Percentiles rank a stretch among this genome's conserved stretches.
Evolutionary conservation across 495 filamentous ascomycete genomes (phyloP).

Genomic region (Neohortaea acidophila): DNA sequence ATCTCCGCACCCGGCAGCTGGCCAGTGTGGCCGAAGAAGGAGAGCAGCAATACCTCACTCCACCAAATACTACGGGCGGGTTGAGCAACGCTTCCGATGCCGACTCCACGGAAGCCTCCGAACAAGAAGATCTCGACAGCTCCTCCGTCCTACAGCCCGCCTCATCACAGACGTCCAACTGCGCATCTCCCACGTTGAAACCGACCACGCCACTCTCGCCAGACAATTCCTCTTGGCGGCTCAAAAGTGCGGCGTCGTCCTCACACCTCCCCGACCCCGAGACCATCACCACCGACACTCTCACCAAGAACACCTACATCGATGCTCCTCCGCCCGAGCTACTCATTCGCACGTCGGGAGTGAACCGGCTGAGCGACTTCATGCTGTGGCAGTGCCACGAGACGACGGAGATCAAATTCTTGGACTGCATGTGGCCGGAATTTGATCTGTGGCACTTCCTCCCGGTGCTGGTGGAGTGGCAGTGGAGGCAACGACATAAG

Average conservation of each 20-base stretch:
- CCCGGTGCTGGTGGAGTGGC: slow-evolving; percentile 84
- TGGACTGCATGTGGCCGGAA: slow-evolving; percentile 89
- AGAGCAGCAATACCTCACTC: slow-evolving; percentile 1
- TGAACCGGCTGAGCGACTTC: slow-evolving; percentile 84
- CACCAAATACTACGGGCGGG: neutral
- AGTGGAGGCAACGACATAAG: slow-evolving; percentile 41
- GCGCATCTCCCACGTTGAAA: slow-evolving; percentile 22
- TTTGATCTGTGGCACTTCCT: slow-evolving; percentile 92
- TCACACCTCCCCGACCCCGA: slow-evolving; percentile 49
- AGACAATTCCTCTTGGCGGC: slow-evolving; percentile 13
- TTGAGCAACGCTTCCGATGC: slow-evolving; percentile 18
- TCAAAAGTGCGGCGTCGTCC: slow-evolving; percentile 3
- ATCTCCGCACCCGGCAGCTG: slow-evolving; percentile 47
- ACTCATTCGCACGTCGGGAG: slow-evolving; percentile 77
- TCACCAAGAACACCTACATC: slow-evolving; percentile 72
- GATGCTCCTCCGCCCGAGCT: slow-evolving; percentile 76
- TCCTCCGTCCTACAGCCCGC: slow-evolving; percentile 8
- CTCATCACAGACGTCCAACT: slow-evolving; percentile 24
- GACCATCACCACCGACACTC: slow-evolving; percentile 63
- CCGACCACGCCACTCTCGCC: slow-evolving; percentile 17
- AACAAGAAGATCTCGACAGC: slow-evolving; percentile 16
- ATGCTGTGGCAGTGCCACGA: slow-evolving; percentile 98
- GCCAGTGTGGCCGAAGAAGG: slow-evolving; percentile 26
- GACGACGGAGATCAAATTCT: slow-evolving; percentile 78
- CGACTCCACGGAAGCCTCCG: slow-evolving; percentile 21